Percentiles rank a stretch among this genome's conserved stretches.
These are phyloP conservation scores for Orbilia javanica DNA, from an alignment of 2,329 filamentous ascomycete species.

Conservation along the genomic window DNA sequence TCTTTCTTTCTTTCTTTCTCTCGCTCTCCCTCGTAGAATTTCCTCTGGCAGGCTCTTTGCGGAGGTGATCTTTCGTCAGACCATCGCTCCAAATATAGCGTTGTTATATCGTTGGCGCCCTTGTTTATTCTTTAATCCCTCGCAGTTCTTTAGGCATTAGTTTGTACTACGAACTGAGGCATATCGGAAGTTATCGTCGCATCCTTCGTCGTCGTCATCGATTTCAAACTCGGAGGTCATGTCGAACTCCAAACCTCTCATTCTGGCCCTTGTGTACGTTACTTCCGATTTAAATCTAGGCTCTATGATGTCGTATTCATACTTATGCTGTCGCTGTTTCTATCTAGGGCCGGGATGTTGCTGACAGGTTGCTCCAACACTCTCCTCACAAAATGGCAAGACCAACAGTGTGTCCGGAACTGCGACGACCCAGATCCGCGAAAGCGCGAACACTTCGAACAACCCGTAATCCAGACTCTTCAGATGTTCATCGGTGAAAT, in stretches of 20 bases:
- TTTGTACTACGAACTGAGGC: slow-evolving; percentile 11
- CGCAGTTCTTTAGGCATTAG: slow-evolving; percentile 10
- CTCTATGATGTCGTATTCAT: background rate
- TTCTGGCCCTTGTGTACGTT: slow-evolving; percentile 54
- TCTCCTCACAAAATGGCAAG: slow-evolving; percentile 96
- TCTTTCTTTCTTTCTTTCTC: slow-evolving; percentile 2
- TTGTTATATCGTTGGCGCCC: background rate
- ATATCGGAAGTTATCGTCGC: slow-evolving; percentile 13
- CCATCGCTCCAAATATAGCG: background rate
- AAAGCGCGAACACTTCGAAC: slow-evolving; percentile 82
- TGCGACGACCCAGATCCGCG: slow-evolving; percentile 79
- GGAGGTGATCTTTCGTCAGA: background rate
- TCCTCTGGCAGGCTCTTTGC: slow-evolving; percentile 30
- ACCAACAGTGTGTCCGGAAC: slow-evolving; percentile 95
- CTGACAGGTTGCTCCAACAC: slow-evolving; percentile 78
- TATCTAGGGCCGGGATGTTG: slow-evolving; percentile 68
- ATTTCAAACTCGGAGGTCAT: slow-evolving; percentile 2
- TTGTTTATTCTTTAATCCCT: slow-evolving; percentile 1
- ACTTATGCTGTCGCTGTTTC: background rate
- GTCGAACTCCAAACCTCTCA: slow-evolving; percentile 42
- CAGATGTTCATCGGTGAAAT: slow-evolving; percentile 99
- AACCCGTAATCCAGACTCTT: slow-evolving; percentile 92
- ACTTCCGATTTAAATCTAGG: background rate
- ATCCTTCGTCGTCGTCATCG: slow-evolving; percentile 6
- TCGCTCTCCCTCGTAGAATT: slow-evolving; percentile 23